These are phyloP conservation scores for Euryodendron excelsum DNA, from an alignment of 148 eudicot species.

Conservation along the genomic window DNA sequence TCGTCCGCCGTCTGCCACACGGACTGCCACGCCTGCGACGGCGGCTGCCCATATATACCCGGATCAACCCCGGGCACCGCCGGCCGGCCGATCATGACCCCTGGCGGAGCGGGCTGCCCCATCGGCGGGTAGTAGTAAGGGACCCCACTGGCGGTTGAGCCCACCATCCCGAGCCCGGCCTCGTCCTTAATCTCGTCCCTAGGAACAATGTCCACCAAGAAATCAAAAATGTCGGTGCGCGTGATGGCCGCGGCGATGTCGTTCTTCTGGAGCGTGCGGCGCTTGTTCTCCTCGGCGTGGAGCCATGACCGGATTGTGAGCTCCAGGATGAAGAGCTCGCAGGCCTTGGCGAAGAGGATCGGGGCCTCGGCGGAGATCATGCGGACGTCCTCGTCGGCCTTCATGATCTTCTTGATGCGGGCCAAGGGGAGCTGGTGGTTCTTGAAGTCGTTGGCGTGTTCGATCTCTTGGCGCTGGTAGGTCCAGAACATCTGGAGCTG, in stretches of 20 bases:
- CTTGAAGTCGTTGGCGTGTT: constrained; percentile 67
- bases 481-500: constrained; percentile 87
- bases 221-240: constrained; percentile 79
- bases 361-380: constrained; percentile 96
- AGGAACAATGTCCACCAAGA: constrained; percentile 80
- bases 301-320: constrained; percentile 81
- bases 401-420: constrained; percentile 89
- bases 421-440: constrained; percentile 86
- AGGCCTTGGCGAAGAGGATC: constrained; percentile 76
- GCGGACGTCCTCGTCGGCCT: constrained; percentile 87
- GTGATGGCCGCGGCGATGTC: constrained; percentile 83
- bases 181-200: constrained; percentile 78
- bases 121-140: constrained; percentile 71
- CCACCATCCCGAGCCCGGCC: constrained; percentile 36
- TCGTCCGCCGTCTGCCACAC: constrained; percentile 74
- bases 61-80: constrained; percentile 38
- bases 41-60: constrained; percentile 47
- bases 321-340: constrained; percentile 83
- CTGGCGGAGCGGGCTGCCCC: constrained; percentile 53
- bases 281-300: constrained; percentile 86
- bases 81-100: constrained; percentile 61
- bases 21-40: constrained; percentile 84
- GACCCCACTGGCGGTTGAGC: constrained; percentile 54
- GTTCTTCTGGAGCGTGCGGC: constrained; percentile 74
- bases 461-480: constrained; percentile 78